phyloP scores from a whole-genome alignment of 2,329 filamentous ascomycete genomes.

The Scorias spongiosa region DNA sequence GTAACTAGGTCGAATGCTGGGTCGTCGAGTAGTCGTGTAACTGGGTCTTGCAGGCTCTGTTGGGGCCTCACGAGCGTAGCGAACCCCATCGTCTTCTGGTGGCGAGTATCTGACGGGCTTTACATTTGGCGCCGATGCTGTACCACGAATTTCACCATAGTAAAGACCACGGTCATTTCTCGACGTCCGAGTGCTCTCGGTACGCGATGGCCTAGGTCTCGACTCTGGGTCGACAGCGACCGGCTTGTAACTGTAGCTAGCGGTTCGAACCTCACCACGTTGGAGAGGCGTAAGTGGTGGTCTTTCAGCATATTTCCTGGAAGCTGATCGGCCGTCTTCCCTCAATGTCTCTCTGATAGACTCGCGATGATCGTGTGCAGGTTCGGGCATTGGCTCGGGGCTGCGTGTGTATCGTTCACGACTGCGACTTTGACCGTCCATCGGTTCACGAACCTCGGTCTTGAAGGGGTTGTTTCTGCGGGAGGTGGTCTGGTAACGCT shows the following conservation, averaged over 20 bases:
- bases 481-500: background rate
- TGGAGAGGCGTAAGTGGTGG: background rate
- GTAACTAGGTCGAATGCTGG: background rate
- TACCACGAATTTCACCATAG: background rate
- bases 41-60: no score
- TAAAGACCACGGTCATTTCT: background rate
- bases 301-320: background rate
- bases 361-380: background rate
- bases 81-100: background rate
- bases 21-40: no score
- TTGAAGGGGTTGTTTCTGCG: background rate
- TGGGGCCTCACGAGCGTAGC: no score
- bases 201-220: background rate
- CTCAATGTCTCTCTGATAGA: background rate
- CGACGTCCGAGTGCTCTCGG: background rate
- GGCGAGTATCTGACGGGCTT: background rate
- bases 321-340: background rate
- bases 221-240: background rate
- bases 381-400: background rate
- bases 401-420: background rate
- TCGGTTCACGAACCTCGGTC: background rate
- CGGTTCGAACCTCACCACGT: background rate
- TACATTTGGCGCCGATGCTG: background rate
- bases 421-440: background rate
- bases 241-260: background rate